A percentile compares a stretch with the other conserved stretches of the same genome.
These are phyloP conservation scores for Dendrocalamus sinicus DNA, from an alignment of 176 grass and related monocot genomes.

Conservation along the genomic window DNA sequence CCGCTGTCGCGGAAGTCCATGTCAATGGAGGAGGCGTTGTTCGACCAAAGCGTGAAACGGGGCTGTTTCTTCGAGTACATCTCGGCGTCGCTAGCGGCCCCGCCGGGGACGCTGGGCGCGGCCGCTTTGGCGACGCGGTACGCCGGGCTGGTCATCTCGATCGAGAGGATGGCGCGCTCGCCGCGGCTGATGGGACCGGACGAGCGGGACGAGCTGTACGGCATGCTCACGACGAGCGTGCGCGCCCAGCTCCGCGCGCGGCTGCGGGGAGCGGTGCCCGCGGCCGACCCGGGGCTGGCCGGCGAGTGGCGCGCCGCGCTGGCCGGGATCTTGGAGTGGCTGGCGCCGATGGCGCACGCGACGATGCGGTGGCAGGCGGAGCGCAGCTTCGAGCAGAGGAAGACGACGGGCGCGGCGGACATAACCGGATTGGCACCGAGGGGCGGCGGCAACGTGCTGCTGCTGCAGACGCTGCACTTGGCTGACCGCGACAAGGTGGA, in stretches of 20 bases:
- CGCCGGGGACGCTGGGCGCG: slow-evolving; percentile 64
- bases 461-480: slow-evolving; percentile 89
- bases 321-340: slow-evolving; percentile 69
- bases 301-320: slow-evolving; percentile 74
- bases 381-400: slow-evolving; percentile 64
- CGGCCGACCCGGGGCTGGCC: slow-evolving; percentile 55
- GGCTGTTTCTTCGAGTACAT: slow-evolving; percentile 51
- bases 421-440: neutral
- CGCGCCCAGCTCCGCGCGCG: slow-evolving; percentile 55
- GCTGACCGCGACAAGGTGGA: slow-evolving; percentile 72
- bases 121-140: slow-evolving; percentile 70
- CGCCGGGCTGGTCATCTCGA: slow-evolving; percentile 64
- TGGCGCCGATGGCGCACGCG: slow-evolving; percentile 84
- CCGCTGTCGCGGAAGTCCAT: slow-evolving; percentile 46
- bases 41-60: slow-evolving; percentile 21
- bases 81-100: slow-evolving; percentile 50
- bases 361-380: slow-evolving; percentile 83
- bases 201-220: slow-evolving; percentile 76
- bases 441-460: slow-evolving; percentile 42
- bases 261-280: slow-evolving; percentile 55
- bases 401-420: neutral
- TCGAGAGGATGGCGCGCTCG: slow-evolving; percentile 72
- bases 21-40: slow-evolving; percentile 42
- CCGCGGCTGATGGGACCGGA: slow-evolving; percentile 61
- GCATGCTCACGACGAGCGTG: slow-evolving; percentile 83